These are phyloP conservation scores for Microcyclospora pomicola DNA, from an alignment of 2,329 filamentous ascomycete species.

Conservation along the genomic window DNA sequence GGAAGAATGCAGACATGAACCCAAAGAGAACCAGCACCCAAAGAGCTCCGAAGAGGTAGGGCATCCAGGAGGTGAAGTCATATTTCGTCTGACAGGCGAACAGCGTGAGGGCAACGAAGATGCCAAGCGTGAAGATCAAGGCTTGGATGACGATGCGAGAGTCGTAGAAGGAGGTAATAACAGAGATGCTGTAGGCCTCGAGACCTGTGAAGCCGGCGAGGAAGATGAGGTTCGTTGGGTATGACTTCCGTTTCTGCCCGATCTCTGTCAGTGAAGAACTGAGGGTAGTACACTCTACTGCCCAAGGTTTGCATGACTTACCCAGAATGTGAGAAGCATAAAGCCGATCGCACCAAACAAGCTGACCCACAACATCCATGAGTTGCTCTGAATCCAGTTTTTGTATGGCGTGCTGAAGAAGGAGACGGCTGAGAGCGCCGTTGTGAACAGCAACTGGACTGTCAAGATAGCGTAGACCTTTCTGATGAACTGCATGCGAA, in stretches of 20 bases:
- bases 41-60: constrained; percentile 79
- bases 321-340: constrained; percentile 85
- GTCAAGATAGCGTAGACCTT: constrained; percentile 98
- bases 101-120: constrained; percentile 51
- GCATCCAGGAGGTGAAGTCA: constrained; percentile 91
- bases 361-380: constrained; percentile 75
- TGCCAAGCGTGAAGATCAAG: constrained; percentile 63
- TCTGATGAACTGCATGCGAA: constrained; percentile 63
- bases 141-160: constrained; percentile 76
- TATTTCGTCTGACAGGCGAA: constrained; percentile 98
- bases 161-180: constrained; percentile 84
- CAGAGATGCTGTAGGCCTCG: constrained; percentile 86
- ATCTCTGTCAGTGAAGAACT: background rate
- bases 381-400: constrained; percentile 71
- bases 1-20: constrained; percentile 85
- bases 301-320: constrained; percentile 54
- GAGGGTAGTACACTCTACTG: background rate
- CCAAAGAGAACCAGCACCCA: constrained; percentile 88
- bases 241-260: constrained; percentile 13
- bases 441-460: constrained; percentile 80
- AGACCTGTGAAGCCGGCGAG: constrained; percentile 77
- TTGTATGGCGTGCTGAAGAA: constrained; percentile 75
- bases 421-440: constrained; percentile 63
- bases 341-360: constrained; percentile 72
- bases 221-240: constrained; percentile 83